A percentile compares a stretch with the other conserved stretches of the same genome.
Conservation (phyloP, 345 rosid species). For the Euphorbia tirucalli region DNA sequence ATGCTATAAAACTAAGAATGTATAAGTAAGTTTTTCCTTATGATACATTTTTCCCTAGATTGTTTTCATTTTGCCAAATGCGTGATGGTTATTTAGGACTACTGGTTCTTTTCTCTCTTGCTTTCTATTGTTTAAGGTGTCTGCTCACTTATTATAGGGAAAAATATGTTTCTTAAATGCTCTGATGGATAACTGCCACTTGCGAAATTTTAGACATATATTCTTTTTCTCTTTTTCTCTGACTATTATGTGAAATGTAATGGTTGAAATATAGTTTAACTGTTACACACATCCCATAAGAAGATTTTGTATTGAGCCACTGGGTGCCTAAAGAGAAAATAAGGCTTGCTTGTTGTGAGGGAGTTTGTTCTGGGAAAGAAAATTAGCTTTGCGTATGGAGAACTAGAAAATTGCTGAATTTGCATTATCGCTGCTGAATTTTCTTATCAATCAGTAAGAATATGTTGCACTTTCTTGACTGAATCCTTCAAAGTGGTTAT, state of each 20-base stretch:
- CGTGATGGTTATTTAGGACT: not conserved
- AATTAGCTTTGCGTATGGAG: not conserved
- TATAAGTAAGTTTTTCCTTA: not conserved
- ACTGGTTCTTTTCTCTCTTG: constrained; percentile 1
- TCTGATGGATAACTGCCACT: not conserved
- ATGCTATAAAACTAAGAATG: not conserved
- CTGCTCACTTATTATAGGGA: not conserved
- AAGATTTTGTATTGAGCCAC: not conserved
- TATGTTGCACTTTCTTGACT: not conserved
- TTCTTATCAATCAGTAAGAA: not conserved
- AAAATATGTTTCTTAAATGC: not conserved
- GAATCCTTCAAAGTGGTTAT: not conserved
- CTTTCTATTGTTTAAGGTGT: not conserved
- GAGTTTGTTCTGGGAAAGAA: not conserved
- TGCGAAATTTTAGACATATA: not conserved
- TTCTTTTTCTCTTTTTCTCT: no score
- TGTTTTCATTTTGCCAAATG: not conserved
- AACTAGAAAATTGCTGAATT: not conserved
- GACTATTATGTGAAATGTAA: not conserved
- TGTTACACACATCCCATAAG: not conserved
- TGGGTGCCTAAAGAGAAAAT: not conserved
- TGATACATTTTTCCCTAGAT: not conserved
- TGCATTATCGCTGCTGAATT: not conserved
- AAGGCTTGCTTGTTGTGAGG: not conserved
- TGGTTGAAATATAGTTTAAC: not conserved